Percentiles rank a stretch among this genome's conserved stretches.
phyloP scores from a whole-genome alignment of 257 asterid genomes.

The Buddleja alternifolia region DNA sequence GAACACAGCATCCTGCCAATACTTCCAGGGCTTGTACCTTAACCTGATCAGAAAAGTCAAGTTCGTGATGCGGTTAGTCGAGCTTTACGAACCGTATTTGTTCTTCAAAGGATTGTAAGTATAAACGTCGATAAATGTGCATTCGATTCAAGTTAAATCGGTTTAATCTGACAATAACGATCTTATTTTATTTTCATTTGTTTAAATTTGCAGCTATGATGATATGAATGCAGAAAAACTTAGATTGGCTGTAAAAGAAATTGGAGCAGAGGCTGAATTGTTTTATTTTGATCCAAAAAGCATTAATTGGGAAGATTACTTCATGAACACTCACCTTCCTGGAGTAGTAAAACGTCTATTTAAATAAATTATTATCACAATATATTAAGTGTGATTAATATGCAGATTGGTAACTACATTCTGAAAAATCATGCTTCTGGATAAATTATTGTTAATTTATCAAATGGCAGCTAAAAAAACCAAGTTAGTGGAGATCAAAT shows the following conservation, averaged over 20 bases:
- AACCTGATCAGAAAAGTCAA: slow-evolving; percentile 35
- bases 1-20: slow-evolving; percentile 42
- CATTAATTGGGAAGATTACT: slow-evolving; percentile 58
- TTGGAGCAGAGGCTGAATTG: slow-evolving; percentile 37
- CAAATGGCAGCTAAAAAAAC: too few species aligned
- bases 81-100: slow-evolving; percentile 49
- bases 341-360: slow-evolving; percentile 45
- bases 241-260: slow-evolving; percentile 39
- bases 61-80: slow-evolving; percentile 39
- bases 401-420: not conserved
- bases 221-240: slow-evolving; percentile 57
- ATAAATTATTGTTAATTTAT: too few species aligned
- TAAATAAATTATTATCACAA: slow-evolving; percentile 9
- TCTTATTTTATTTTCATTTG: not conserved
- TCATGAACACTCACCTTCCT: slow-evolving; percentile 49
- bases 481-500: not conserved
- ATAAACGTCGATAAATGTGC: not conserved
- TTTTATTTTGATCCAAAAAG: slow-evolving; percentile 55
- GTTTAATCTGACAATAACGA: too few species aligned
- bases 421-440: too few species aligned
- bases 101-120: slow-evolving; percentile 50
- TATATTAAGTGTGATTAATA: not conserved
- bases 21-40: slow-evolving; percentile 31
- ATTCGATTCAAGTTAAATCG: too few species aligned
- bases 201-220: slow-evolving; percentile 47